Conservation (phyloP, 176 grass and related monocot genomes). For the Ananas comosus region DNA sequence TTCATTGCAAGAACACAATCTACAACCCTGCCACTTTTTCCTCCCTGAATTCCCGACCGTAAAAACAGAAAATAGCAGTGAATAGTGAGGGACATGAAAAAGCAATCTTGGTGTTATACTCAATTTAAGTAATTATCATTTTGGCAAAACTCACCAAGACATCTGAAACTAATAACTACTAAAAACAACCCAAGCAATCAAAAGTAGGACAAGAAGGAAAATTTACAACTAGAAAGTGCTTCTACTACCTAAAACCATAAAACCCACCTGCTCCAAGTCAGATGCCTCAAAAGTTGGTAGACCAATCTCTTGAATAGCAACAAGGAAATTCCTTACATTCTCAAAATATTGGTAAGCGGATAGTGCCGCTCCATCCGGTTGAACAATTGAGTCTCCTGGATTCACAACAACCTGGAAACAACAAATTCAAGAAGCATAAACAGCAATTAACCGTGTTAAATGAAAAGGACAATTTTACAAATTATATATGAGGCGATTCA, state of each 20-base stretch:
- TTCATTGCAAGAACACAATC: constrained; percentile 88
- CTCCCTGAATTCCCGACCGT: constrained; percentile 63
- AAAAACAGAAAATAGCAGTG: constrained; percentile 11
- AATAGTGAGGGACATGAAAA: no score
- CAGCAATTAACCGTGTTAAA: not conserved
- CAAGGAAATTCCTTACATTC: constrained; percentile 98
- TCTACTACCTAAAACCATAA: not conserved
- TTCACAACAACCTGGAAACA: constrained; percentile 75
- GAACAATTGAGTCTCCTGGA: constrained; percentile 74
- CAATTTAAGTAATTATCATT: no score
- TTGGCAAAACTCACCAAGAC: not conserved
- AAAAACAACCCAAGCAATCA: not conserved
- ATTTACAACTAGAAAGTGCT: no score
- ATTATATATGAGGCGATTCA: no score
- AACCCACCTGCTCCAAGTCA: constrained; percentile 87
- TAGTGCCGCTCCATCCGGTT: constrained; percentile 83
- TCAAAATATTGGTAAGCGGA: constrained; percentile 99
- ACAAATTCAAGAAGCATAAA: constrained; percentile 4
- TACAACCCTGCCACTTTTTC: constrained; percentile 89
- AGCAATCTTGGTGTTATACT: no score
- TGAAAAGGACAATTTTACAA: no score
- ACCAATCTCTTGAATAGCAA: constrained; percentile 73
- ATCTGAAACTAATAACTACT: constrained; percentile 1
- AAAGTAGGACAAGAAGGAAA: constrained; percentile 9
- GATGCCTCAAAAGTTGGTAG: constrained; percentile 89